These are phyloP conservation scores for Boletus subparvulus DNA, from an alignment of 768 basidiomycete species.

Conservation along the genomic window DNA sequence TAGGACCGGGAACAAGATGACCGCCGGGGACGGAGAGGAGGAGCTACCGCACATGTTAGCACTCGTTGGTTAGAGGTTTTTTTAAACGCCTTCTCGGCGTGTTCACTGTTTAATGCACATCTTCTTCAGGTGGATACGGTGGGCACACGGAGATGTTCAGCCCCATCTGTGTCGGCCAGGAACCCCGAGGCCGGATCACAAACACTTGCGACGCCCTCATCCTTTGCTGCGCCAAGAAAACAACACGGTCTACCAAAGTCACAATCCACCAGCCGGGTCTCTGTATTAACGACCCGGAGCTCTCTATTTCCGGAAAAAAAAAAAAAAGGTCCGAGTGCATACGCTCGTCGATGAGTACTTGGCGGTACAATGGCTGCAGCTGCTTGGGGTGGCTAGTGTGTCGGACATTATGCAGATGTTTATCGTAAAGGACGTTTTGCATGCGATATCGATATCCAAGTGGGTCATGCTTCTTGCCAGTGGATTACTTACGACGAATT, in stretches of 20 bases:
- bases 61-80: slow-evolving; percentile 77
- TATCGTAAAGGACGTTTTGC: slow-evolving; percentile 94
- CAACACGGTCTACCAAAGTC: slow-evolving; percentile 47
- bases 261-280: slow-evolving; percentile 72
- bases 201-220: slow-evolving; percentile 92
- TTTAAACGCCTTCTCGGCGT: not conserved
- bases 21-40: slow-evolving; percentile 59
- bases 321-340: slow-evolving; percentile 59
- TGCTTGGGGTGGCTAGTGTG: slow-evolving; percentile 87
- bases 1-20: slow-evolving; percentile 30
- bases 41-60: slow-evolving; percentile 74
- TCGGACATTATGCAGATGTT: slow-evolving; percentile 90
- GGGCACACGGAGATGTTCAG: slow-evolving; percentile 85
- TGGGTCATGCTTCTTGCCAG: slow-evolving; percentile 38
- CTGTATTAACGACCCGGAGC: slow-evolving; percentile 71
- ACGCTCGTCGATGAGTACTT: too few relatives aligned
- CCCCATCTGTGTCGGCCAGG: slow-evolving; percentile 93
- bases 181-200: slow-evolving; percentile 84
- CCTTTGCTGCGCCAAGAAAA: slow-evolving; percentile 80
- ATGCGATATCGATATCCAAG: slow-evolving; percentile 89
- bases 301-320: slow-evolving; percentile 59
- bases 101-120: not conserved
- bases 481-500: not conserved
- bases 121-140: slow-evolving; percentile 76
- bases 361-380: slow-evolving; percentile 47